Percentiles rank a stretch among this genome's conserved stretches.
These are phyloP conservation scores for Lentinus brumalis DNA, from an alignment of 768 basidiomycete species.

Conservation along the genomic window DNA sequence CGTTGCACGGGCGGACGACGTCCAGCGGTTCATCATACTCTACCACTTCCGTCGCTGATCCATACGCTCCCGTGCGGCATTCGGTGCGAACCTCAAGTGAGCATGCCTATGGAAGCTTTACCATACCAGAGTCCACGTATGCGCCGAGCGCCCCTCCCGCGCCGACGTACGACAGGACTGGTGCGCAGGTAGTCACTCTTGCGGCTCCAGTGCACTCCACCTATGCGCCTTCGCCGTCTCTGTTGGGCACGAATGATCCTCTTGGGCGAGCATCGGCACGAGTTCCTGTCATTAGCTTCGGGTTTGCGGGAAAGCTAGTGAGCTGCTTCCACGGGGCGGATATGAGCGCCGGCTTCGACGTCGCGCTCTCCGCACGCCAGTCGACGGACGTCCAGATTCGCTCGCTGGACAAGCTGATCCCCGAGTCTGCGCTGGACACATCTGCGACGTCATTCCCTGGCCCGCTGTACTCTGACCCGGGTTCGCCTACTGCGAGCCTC, in stretches of 20 bases:
- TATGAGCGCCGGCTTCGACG: constrained; percentile 74
- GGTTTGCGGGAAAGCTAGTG: constrained; percentile 90
- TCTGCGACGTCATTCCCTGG: constrained; percentile 75
- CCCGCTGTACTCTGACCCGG: constrained; percentile 80
- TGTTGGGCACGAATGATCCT: constrained; percentile 82
- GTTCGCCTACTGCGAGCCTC: constrained; percentile 61
- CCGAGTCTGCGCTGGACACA: constrained; percentile 60
- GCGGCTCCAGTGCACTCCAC: constrained; percentile 46
- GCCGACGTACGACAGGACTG: constrained; percentile 11
- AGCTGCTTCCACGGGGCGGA: constrained; percentile 80
- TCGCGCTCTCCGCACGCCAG: constrained; percentile 70
- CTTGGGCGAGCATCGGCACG: constrained; percentile 70
- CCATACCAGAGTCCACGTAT: constrained; percentile 11
- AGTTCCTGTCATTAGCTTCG: constrained; percentile 84
- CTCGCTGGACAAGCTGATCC: constrained; percentile 66
- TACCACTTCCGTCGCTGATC: constrained; percentile 30
- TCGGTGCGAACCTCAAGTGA: constrained; percentile 19
- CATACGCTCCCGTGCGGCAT: constrained; percentile 39
- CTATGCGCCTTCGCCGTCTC: constrained; percentile 85
- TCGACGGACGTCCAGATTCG: constrained; percentile 72
- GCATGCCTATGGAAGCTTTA: constrained; percentile 17
- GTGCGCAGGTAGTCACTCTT: constrained; percentile 26
- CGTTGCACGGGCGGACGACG: constrained; percentile 24
- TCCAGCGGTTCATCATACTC: constrained; percentile 50
- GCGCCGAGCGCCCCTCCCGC: background rate